Conservation (phyloP, 495 filamentous ascomycete genomes). For the Podospora anserina region DNA sequence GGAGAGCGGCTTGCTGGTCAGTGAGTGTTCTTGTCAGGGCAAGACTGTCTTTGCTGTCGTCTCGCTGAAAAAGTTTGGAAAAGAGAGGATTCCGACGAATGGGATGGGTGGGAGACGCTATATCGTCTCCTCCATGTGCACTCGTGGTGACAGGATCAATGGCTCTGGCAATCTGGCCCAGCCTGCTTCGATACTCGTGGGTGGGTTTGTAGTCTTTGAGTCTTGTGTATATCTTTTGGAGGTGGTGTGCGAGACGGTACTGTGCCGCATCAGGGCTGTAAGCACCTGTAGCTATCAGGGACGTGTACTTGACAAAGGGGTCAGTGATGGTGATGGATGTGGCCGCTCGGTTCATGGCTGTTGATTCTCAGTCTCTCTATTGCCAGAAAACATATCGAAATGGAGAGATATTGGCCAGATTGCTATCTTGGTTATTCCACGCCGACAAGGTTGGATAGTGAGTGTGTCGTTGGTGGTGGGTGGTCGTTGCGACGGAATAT, state of each 20-base stretch:
- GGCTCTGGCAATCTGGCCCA: slow-evolving; percentile 49
- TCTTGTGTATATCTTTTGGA: slow-evolving; percentile 63
- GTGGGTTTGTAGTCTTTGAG: slow-evolving; percentile 67
- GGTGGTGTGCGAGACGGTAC: slow-evolving; percentile 62
- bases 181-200: slow-evolving; percentile 55
- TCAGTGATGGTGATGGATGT: slow-evolving; percentile 63
- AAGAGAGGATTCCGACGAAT: slow-evolving; percentile 51
- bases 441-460: neutral
- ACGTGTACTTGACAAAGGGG: slow-evolving; percentile 64
- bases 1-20: slow-evolving; percentile 59
- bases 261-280: slow-evolving; percentile 64
- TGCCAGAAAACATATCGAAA: neutral
- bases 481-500: neutral
- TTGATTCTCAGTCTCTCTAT: neutral
- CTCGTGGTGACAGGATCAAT: slow-evolving; percentile 32
- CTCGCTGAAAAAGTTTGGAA: slow-evolving; percentile 40
- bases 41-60: slow-evolving; percentile 46
- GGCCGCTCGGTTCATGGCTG: slow-evolving; percentile 35
- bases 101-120: slow-evolving; percentile 46
- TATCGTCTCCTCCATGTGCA: slow-evolving; percentile 18
- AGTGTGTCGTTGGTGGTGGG: neutral
- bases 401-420: neutral
- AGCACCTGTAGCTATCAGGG: slow-evolving; percentile 56
- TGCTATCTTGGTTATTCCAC: neutral
- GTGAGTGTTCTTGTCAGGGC: slow-evolving; percentile 59